Evolutionary conservation across 2,329 filamentous ascomycete genomes (phyloP), one percentile per base, ranked within the genome.

Genomic region (Arthrobotrys sphaeroides): DNA sequence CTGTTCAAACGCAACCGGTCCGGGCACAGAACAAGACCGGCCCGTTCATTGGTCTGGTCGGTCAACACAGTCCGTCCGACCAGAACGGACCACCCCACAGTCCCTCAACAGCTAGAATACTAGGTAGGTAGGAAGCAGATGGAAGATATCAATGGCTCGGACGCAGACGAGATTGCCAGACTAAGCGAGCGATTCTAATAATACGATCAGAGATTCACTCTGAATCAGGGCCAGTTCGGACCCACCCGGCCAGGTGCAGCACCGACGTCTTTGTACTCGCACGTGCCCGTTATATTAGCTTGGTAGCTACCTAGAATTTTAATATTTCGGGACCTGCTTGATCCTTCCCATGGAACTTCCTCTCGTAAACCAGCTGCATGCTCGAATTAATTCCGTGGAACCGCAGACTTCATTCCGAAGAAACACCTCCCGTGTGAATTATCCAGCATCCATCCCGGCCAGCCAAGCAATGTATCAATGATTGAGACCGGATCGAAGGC

Each of bases 201-300:
- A 68, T 68, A 68, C 51, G n/a, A 16, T 55, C 51, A 68, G 64
- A 55, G 26, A 60, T 68, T 66, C 22, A 40, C 36, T 55, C 51
- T 55, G 49, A 68, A 68, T 68, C 64, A 68, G 64, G 64, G 64
- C 64, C n/a, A 40, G 12, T 20, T n/a, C 38, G 53, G 38, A 43
- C 64, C 64, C 51, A 67, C 64, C 38, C n/a, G n/a, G n/a, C n/a
- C n/a, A n/a, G n/a, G n/a, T n/a, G n/a, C n/a, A n/a, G 12, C 55
- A 42, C 28, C 55, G 36, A 60, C 31, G 51, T 55, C 51, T 55
- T 36, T 31, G 10, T 55, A 55, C 36, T 55, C 51, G 51, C 51
- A 55, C 51, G 51, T 55, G 51, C 51, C 4, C 51, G n/a, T n/a
- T n/a, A n/a, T n/a, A n/a, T n/a, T n/a, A n/a, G n/a, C n/a, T n/a